These are phyloP conservation scores for Zygosaccharomyces lentus DNA, from an alignment of 805 yeast genomes.

Conservation along the genomic window DNA sequence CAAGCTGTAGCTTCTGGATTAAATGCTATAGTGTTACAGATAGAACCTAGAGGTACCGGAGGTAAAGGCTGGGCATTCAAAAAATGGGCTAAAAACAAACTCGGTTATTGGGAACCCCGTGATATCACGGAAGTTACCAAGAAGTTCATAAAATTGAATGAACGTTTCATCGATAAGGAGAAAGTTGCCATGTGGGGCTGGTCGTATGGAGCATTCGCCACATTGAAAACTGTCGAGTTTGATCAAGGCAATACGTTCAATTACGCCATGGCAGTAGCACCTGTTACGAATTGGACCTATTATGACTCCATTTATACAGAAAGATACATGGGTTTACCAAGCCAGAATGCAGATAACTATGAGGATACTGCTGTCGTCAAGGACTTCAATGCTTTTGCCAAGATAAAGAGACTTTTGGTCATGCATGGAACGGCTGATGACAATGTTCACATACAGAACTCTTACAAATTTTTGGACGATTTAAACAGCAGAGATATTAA, in stretches of 20 bases:
- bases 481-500: constrained; percentile 50
- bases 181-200: constrained; percentile 79
- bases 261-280: constrained; percentile 87
- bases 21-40: constrained; percentile 56
- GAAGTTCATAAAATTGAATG: constrained; percentile 43
- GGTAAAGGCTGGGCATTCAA: constrained; percentile 66
- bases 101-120: constrained; percentile 76
- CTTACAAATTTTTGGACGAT: constrained; percentile 55
- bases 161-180: constrained; percentile 45
- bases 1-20: constrained; percentile 54
- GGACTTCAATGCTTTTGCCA: constrained; percentile 41
- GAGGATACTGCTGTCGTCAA: constrained; percentile 41
- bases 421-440: constrained; percentile 85
- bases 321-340: constrained; percentile 64
- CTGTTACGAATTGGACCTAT: constrained; percentile 90
- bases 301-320: constrained; percentile 95
- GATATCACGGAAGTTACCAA: constrained; percentile 54
- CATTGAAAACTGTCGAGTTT: constrained; percentile 66
- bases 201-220: constrained; percentile 81
- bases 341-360: constrained; percentile 47
- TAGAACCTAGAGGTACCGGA: constrained; percentile 85
- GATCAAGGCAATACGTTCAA: constrained; percentile 61
- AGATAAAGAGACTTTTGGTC: constrained; percentile 54
- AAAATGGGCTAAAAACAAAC: constrained; percentile 49
- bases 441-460: constrained; percentile 74